These are phyloP conservation scores for Alternaria postmessia DNA, from an alignment of 2,329 filamentous ascomycete genomes.

Conservation along the genomic window DNA sequence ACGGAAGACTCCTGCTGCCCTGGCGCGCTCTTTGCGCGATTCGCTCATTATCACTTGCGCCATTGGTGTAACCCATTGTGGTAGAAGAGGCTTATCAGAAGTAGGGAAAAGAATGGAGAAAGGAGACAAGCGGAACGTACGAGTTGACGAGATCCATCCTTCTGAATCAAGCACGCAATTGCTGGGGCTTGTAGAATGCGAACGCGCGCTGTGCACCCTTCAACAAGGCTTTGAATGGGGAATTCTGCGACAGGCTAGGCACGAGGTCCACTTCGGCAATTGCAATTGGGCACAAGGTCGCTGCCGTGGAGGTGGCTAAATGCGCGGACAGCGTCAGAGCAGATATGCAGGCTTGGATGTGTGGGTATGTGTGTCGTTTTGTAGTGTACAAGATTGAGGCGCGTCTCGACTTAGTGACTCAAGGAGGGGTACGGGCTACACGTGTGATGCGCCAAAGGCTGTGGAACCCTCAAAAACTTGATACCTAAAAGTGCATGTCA, in stretches of 20 bases:
- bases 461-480: constrained; percentile 10
- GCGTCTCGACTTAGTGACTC: constrained; percentile 30
- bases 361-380: constrained; percentile 43
- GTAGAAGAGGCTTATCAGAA: constrained; percentile 7
- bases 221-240: constrained; percentile 20
- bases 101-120: constrained; percentile 13
- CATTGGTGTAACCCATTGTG: constrained; percentile 34
- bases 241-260: constrained; percentile 24
- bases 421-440: constrained; percentile 38
- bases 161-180: constrained; percentile 38
- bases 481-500: not conserved
- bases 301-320: constrained; percentile 20
- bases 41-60: constrained; percentile 30
- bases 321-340: constrained; percentile 25
- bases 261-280: constrained; percentile 34
- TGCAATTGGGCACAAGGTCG: constrained; percentile 33
- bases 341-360: constrained; percentile 23
- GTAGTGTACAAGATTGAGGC: constrained; percentile 34
- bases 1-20: constrained; percentile 47
- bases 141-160: constrained; percentile 54
- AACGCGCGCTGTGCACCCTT: constrained; percentile 17
- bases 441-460: constrained; percentile 34
- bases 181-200: constrained; percentile 28
- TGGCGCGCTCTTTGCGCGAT: constrained; percentile 36
- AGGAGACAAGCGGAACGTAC: constrained; percentile 37